Evolutionary conservation across 768 basidiomycete species (phyloP).

Genomic region (Leccinellum luteum): DNA sequence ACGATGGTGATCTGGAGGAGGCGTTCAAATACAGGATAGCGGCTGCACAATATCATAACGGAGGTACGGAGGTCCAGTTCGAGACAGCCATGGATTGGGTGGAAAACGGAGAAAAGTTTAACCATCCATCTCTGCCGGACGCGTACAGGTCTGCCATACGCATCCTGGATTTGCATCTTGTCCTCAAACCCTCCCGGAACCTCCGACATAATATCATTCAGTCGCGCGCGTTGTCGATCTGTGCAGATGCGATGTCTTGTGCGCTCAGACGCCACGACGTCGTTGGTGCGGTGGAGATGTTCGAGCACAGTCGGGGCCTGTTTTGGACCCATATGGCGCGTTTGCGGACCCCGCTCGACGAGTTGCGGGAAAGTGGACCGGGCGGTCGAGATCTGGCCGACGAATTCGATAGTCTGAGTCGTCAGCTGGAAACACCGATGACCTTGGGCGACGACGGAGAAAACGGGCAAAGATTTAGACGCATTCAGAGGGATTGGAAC

Average conservation of each 20-base stretch:
- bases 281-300: constrained; percentile 33
- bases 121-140: constrained; percentile 14
- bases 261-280: constrained; percentile 20
- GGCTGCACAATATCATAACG: constrained; percentile 17
- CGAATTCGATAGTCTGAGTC: constrained; percentile 18
- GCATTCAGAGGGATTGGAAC: constrained; percentile 25
- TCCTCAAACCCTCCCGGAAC: constrained; percentile 13
- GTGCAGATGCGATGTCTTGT: constrained; percentile 26
- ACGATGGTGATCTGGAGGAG: constrained; percentile 20
- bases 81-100: constrained; percentile 24
- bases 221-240: constrained; percentile 11
- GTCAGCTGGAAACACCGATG: constrained; percentile 19
- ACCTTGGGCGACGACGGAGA: constrained; percentile 7
- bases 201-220: constrained; percentile 17
- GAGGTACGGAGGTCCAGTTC: constrained; percentile 16
- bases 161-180: constrained; percentile 17
- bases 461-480: constrained; percentile 16
- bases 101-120: constrained; percentile 14
- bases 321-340: constrained; percentile 26
- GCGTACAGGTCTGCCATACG: constrained; percentile 20
- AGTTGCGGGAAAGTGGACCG: constrained; percentile 13
- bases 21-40: constrained; percentile 17
- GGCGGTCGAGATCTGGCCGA: constrained; percentile 12
- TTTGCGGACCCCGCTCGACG: constrained; percentile 25
- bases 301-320: constrained; percentile 30